Evolutionary conservation across 169 alveolate species (phyloP).

Genomic region (Blepharisma undulans): DNA sequence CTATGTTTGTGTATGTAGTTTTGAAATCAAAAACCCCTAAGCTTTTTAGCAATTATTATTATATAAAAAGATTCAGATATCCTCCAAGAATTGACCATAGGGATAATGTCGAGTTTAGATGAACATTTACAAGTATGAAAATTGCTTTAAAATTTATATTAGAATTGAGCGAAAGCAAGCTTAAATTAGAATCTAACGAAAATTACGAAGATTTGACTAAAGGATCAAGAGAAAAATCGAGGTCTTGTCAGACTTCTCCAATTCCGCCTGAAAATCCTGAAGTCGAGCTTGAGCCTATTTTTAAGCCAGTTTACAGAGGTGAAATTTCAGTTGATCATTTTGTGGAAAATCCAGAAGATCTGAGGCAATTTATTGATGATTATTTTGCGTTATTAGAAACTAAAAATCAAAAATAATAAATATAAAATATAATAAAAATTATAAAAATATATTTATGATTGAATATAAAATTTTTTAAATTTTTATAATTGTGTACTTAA

Average conservation of each 20-base stretch:
- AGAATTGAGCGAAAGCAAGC: background rate
- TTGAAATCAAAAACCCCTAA: constrained; percentile 15
- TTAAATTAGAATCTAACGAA: background rate
- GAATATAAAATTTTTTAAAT: too few species aligned
- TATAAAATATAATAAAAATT: too few species aligned
- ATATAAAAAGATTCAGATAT: constrained; percentile 11
- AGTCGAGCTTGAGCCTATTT: background rate
- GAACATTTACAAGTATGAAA: constrained; percentile 22
- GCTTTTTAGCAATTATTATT: constrained; percentile 28
- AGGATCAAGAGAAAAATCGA: background rate
- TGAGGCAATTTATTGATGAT: background rate
- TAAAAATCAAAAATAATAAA: background rate
- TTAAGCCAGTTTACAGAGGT: background rate
- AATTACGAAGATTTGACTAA: constrained; percentile 1
- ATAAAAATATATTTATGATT: too few species aligned
- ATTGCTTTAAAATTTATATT: constrained; percentile 14
- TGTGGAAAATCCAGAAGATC: constrained; percentile 5
- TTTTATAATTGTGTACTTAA: too few species aligned
- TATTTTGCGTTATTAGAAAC: background rate
- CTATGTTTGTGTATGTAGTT: constrained; percentile 21
- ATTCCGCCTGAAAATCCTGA: background rate
- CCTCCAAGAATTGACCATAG: constrained; percentile 23
- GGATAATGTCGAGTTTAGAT: constrained; percentile 33
- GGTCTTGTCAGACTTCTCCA: background rate
- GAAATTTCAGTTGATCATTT: background rate